These are phyloP conservation scores for Candida tetrigidarum DNA, from an alignment of 1,139 yeast species.

Conservation along the genomic window DNA sequence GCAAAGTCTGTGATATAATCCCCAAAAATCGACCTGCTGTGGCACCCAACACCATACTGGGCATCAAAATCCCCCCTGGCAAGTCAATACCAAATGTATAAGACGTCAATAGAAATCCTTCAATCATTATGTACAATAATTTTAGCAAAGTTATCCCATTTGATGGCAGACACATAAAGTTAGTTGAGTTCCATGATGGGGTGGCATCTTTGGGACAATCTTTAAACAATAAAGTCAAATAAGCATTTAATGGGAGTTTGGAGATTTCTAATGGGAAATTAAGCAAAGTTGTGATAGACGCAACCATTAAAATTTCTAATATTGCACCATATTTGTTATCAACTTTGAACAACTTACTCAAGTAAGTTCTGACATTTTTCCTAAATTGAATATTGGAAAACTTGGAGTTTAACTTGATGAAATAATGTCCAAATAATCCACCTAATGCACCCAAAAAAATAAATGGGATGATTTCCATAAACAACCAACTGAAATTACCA, in stretches of 20 bases:
- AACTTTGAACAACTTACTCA: conserved; percentile 22
- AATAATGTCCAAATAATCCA: conserved; percentile 65
- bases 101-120: conserved; percentile 61
- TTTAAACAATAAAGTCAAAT: conserved; percentile 61
- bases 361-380: conserved; percentile 20
- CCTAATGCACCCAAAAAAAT: conserved; percentile 68
- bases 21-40: conserved; percentile 72
- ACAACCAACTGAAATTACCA: conserved; percentile 75
- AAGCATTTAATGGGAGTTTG: conserved; percentile 57
- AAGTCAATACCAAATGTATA: conserved; percentile 67
- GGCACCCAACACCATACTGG: conserved; percentile 74
- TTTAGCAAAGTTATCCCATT: conserved; percentile 32
- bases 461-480: conserved; percentile 72
- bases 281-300: conserved; percentile 54
- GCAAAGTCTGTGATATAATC: conserved; percentile 55
- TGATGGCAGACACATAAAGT: conserved; percentile 42
- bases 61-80: conserved; percentile 80
- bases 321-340: conserved; percentile 26
- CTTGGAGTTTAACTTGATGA: conserved; percentile 51
- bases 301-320: conserved; percentile 53
- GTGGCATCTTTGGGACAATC: conserved; percentile 52
- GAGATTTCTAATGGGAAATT: conserved; percentile 62
- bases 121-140: conserved; percentile 49
- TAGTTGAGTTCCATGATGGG: conserved; percentile 22
- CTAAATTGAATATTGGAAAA: conserved; percentile 26